Conservation (phyloP, 106 monocot genomes). For the Alisma plantagoaquatica region DNA sequence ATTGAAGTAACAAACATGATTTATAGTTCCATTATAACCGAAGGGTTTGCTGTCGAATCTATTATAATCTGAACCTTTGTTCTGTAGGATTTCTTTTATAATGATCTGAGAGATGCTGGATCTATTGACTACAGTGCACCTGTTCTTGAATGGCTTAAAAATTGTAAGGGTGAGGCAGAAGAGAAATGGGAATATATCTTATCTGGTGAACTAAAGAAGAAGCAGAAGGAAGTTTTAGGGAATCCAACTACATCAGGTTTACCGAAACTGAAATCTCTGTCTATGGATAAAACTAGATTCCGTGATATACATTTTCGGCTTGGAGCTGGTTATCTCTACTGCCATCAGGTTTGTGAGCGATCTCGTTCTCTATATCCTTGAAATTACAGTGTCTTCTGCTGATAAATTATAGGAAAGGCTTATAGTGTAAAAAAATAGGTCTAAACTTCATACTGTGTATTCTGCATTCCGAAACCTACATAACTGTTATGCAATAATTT, state of each 20-base stretch:
- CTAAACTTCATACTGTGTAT: no score
- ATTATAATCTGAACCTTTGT: neutral
- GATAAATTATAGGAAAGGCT: no score
- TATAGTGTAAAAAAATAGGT: no score
- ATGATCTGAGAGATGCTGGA: slow-evolving; percentile 61
- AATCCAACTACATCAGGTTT: slow-evolving; percentile 32
- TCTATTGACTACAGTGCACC: slow-evolving; percentile 68
- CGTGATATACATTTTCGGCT: slow-evolving; percentile 66
- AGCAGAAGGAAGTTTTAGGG: slow-evolving; percentile 58
- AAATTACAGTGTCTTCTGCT: no score
- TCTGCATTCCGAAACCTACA: no score
- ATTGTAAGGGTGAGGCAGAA: slow-evolving; percentile 40
- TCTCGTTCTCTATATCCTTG: no score
- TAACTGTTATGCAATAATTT: no score
- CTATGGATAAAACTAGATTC: slow-evolving; percentile 69
- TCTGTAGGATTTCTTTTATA: slow-evolving; percentile 68
- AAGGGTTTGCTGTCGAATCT: no score
- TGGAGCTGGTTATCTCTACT: slow-evolving; percentile 87
- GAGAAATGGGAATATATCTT: slow-evolving; percentile 76
- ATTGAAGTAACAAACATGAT: slow-evolving; percentile 82
- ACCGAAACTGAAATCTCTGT: slow-evolving; percentile 42
- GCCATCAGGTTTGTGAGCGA: slow-evolving; percentile 82
- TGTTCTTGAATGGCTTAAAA: slow-evolving; percentile 77
- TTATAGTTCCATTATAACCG: no score
- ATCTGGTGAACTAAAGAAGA: slow-evolving; percentile 64